Percentiles rank a stretch among this genome's conserved stretches.
These are phyloP conservation scores for Stramenopiles sp. DNA, from an alignment of 352 stramenopile species.

Conservation along the genomic window DNA sequence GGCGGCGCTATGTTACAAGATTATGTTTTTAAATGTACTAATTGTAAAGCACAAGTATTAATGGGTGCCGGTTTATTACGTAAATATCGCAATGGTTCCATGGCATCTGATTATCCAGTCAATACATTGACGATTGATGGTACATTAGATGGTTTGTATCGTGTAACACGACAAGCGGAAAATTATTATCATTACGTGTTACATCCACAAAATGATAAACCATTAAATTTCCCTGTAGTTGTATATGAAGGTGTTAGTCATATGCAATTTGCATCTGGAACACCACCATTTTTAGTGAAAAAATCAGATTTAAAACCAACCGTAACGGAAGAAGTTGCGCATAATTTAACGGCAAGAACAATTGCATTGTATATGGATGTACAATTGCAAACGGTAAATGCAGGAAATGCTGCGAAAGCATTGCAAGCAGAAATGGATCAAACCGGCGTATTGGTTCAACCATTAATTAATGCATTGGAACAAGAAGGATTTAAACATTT, in stretches of 20 bases:
- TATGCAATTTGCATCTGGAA: constrained; percentile 17
- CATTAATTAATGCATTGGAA: constrained; percentile 12
- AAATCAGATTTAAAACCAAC: constrained; percentile 13
- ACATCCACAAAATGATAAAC: neutral
- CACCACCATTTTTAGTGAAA: constrained; percentile 12
- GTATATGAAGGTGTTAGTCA: constrained; percentile 19
- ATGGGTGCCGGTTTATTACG: constrained; percentile 14
- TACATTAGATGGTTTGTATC: constrained; percentile 18
- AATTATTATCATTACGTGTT: constrained; percentile 15
- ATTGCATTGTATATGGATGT: constrained; percentile 9
- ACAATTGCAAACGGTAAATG: neutral
- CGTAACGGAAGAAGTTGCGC: constrained; percentile 8
- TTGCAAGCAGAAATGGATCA: constrained; percentile 6
- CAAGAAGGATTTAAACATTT: constrained; percentile 16
- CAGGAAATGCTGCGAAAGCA: neutral
- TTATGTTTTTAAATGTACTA: constrained; percentile 11
- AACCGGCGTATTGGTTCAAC: constrained; percentile 1
- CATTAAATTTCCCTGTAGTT: constrained; percentile 12
- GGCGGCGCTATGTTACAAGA: constrained; percentile 16
- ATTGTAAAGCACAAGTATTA: constrained; percentile 9
- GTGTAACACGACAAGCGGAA: constrained; percentile 17
- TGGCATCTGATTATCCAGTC: constrained; percentile 14
- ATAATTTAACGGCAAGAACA: neutral
- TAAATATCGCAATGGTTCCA: neutral
- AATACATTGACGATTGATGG: constrained; percentile 21